Base-by-base conservation (phyloP, 345 rosid genomes). In the Gossypium anomalum region DNA sequence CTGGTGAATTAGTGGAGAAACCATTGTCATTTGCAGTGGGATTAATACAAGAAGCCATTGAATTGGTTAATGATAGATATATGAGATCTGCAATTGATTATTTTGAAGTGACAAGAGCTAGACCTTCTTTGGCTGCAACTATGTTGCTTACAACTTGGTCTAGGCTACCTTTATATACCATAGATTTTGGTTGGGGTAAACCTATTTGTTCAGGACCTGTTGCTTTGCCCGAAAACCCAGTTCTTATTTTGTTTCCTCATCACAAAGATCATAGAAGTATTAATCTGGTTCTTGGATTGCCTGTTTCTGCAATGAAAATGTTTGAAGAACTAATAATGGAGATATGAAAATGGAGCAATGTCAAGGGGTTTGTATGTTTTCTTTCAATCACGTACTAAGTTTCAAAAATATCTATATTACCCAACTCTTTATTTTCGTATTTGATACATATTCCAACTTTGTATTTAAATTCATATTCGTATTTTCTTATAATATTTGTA, bases 151-250 rank as follows among this genome's bases (percentile, higher is more conserved):
- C 98, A 22, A 86, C 95, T 14, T 94, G 98, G 95, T 87, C 93
- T 10, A 87, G 87, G 80, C 80, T 94, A 51, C 77, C 97, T 34
- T 90, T 94, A 79, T 86, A 90, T 71, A 81, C 93, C 0, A 88
- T 85, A n/a, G 91, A 94, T 51, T 92, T 92, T 59, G 97, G 95
- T 23, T 94, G 94, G 97, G 97, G 98, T 17, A 88, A 86, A 75
- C 92, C 97, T 4, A 51, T 88, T 34, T 73, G 84, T 1, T 86
- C 97, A 41, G 92, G 97, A 27, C 97, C 97, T 2, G 97, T 92
- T 9, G 85, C 89, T 44, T 85, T 92, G 79, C 98, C 98, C 0
- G 92, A 89, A 84, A 90, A 89, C 81, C 93, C 89, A 78, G 98
- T 92, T 15, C 83, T 85, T 67, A 82, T 92, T 75, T 89, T 92